These are phyloP conservation scores for Brassica hybrid DNA, from an alignment of 441 rosid species.

Conservation along the genomic window DNA sequence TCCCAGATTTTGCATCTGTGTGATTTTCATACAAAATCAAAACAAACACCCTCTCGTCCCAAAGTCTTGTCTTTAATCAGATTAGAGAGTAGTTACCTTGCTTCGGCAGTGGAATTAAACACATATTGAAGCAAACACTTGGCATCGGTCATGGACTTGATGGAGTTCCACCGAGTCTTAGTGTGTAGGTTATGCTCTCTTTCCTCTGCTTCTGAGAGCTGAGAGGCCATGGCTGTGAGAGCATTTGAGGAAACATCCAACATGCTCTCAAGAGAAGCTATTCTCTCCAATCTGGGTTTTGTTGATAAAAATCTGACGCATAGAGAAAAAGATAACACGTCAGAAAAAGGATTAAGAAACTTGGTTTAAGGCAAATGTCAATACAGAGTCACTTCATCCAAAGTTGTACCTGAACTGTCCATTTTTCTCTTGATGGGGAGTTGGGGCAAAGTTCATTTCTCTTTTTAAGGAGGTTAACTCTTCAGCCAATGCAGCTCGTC, in stretches of 20 bases:
- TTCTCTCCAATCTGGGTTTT: conserved; percentile 62
- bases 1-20: conserved; percentile 65
- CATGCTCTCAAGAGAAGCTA: conserved; percentile 68
- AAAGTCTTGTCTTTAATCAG: not conserved
- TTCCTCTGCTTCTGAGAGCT: conserved; percentile 77
- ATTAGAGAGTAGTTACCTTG: conserved; percentile 49
- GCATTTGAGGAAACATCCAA: conserved; percentile 66
- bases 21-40: not conserved
- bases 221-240: conserved; percentile 68
- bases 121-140: conserved; percentile 69
- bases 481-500: conserved; percentile 66
- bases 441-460: conserved; percentile 54
- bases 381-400: not conserved
- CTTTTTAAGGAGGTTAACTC: conserved; percentile 61
- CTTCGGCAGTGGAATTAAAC: conserved; percentile 59
- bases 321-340: conserved; percentile 2
- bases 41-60: not conserved
- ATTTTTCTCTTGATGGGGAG: conserved; percentile 53
- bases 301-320: conserved; percentile 55
- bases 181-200: conserved; percentile 56
- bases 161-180: conserved; percentile 66
- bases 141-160: conserved; percentile 67
- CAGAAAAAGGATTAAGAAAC: conserved; percentile 1
- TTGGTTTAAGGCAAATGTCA: conserved; percentile 3
- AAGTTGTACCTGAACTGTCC: conserved; percentile 54